A percentile compares a stretch with the other conserved stretches of the same genome.
These are phyloP conservation scores for Mortierella alpina DNA, from an alignment of 192 early-diverging fungal genomes.

Conservation along the genomic window DNA sequence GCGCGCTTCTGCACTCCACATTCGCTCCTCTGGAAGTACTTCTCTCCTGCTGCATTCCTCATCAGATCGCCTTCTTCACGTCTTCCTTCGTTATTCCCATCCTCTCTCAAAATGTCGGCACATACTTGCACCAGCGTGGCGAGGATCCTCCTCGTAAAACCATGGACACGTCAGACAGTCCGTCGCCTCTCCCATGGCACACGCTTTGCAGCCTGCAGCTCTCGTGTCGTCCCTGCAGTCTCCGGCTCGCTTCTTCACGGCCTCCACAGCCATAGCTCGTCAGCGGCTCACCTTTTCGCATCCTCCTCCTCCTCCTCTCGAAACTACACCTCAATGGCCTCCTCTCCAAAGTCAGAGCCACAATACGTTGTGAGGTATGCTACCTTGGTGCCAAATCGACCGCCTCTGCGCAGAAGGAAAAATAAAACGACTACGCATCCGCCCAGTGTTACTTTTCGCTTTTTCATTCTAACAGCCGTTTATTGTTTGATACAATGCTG, in stretches of 20 bases:
- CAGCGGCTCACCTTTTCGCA: not conserved
- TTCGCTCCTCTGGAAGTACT: too few relatives aligned
- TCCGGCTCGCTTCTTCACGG: not conserved
- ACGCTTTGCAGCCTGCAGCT: too few relatives aligned
- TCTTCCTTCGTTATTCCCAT: too few relatives aligned
- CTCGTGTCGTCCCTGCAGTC: not conserved
- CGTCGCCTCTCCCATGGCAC: not conserved
- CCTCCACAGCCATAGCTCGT: not conserved
- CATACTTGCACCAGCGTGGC: not conserved
- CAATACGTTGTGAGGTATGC: slow-evolving; percentile 30
- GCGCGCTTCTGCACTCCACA: too few relatives aligned
- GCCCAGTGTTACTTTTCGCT: not conserved
- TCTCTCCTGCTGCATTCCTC: too few relatives aligned
- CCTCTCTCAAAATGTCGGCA: not conserved
- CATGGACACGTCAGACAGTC: too few relatives aligned
- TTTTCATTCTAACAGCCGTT: not conserved
- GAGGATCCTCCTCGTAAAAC: not conserved
- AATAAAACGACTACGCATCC: not conserved
- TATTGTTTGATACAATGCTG: not conserved
- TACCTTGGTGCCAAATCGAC: not conserved
- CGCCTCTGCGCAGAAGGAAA: not conserved
- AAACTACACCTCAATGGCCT: slow-evolving; percentile 2
- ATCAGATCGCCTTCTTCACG: too few relatives aligned
- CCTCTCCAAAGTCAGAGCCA: slow-evolving; percentile 16
- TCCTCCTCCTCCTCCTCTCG: not conserved